A percentile compares a stretch with the other conserved stretches of the same genome.
phyloP scores from a whole-genome alignment of 345 rosid species.

The Boechera stricta region DNA sequence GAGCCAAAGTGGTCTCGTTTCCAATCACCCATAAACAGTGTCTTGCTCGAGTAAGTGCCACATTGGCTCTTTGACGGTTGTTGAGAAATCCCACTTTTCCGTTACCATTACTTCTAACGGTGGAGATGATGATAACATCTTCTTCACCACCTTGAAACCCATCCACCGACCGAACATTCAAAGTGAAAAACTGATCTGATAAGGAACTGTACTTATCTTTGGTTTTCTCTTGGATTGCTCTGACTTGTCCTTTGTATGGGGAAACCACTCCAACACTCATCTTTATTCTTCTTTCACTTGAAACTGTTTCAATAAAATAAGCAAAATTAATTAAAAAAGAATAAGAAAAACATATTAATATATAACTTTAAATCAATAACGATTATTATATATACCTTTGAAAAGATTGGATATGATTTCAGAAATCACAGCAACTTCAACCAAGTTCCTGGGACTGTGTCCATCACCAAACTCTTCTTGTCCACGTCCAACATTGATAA shows the following conservation, averaged over 20 bases:
- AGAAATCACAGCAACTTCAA: neutral
- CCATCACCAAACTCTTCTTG: constrained; percentile 3
- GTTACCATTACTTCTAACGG: constrained; percentile 47
- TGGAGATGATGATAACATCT: constrained; percentile 52
- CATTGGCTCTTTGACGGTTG: constrained; percentile 45
- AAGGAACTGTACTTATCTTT: constrained; percentile 3
- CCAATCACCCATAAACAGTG: constrained; percentile 54
- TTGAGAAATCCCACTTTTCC: constrained; percentile 50
- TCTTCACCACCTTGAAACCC: constrained; percentile 59
- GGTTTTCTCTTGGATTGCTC: constrained; percentile 47
- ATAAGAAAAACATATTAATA: neutral
- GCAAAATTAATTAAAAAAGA: neutral
- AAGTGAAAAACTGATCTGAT: constrained; percentile 24
- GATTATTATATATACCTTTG: constrained; percentile 43
- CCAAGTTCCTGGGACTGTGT: neutral
- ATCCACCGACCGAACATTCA: constrained; percentile 49
- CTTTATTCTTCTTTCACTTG: constrained; percentile 17
- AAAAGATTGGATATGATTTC: constrained; percentile 34
- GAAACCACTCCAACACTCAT: constrained; percentile 50
- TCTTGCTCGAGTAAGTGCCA: constrained; percentile 50
- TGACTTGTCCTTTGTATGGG: constrained; percentile 52
- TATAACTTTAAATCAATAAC: neutral
- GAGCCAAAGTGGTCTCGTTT: constrained; percentile 43
- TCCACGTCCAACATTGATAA: constrained; percentile 46
- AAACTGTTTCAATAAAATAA: constrained; percentile 9